Evolutionary conservation across 306 rosid species (phyloP).

Genomic region (Crataegus laevigata): DNA sequence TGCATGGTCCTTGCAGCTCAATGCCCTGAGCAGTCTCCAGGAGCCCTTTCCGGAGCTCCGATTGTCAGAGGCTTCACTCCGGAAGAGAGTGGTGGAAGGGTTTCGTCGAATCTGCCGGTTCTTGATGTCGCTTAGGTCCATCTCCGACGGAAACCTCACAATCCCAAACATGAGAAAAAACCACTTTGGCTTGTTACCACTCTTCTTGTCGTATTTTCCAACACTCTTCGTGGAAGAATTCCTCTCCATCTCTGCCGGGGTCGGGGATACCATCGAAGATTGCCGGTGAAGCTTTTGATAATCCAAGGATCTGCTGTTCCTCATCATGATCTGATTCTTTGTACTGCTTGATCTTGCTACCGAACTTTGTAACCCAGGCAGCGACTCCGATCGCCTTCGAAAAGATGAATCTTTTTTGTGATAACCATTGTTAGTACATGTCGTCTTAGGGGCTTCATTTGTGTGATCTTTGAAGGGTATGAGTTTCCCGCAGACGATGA

Average conservation of each 20-base stretch:
- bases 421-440: neutral
- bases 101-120: constrained; percentile 58
- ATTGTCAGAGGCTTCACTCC: constrained; percentile 10
- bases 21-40: constrained; percentile 65
- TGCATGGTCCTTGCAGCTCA: constrained; percentile 70
- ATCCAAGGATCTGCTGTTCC: constrained; percentile 53
- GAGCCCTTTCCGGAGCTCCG: constrained; percentile 53
- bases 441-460: neutral
- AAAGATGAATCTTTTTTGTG: neutral
- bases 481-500: constrained; percentile 55
- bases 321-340: constrained; percentile 30
- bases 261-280: constrained; percentile 9
- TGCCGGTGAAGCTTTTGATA: constrained; percentile 30
- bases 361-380: constrained; percentile 22
- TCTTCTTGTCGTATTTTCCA: neutral
- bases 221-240: constrained; percentile 25
- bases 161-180: constrained; percentile 61
- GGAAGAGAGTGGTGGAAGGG: constrained; percentile 25
- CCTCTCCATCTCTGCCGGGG: constrained; percentile 36
- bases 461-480: constrained; percentile 30
- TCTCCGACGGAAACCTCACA: constrained; percentile 58
- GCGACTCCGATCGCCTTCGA: constrained; percentile 44
- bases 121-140: constrained; percentile 72
- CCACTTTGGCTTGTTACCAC: constrained; percentile 47
- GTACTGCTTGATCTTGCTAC: constrained; percentile 49